Percentiles rank a stretch among this genome's conserved stretches.
Conservation (phyloP, 345 rosid species). For the Iberis pinnata region DNA sequence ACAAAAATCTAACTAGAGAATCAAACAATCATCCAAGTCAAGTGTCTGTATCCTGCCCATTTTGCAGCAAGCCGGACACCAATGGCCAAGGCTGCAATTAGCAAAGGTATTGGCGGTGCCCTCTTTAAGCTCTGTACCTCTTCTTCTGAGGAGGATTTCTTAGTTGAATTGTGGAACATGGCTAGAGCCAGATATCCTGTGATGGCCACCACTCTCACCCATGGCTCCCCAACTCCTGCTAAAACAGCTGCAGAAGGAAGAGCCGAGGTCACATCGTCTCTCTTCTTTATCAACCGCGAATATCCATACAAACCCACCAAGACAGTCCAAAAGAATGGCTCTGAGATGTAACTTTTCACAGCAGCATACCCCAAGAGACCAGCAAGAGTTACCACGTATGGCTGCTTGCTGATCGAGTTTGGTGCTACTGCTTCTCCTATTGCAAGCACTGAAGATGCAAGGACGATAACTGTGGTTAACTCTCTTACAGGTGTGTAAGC, state of each 20-base stretch:
- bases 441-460: slow-evolving; percentile 67
- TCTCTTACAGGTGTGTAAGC: slow-evolving; percentile 64
- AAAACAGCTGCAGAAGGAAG: slow-evolving; percentile 71
- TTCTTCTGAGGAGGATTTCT: slow-evolving; percentile 32
- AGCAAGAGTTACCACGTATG: slow-evolving; percentile 50
- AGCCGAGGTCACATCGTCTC: slow-evolving; percentile 71
- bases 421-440: slow-evolving; percentile 77
- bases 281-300: slow-evolving; percentile 52
- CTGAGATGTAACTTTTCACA: slow-evolving; percentile 63
- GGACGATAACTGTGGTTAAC: slow-evolving; percentile 48
- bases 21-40: slow-evolving; percentile 87
- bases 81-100: slow-evolving; percentile 66
- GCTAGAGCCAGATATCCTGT: slow-evolving; percentile 56
- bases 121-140: slow-evolving; percentile 37
- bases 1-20: not conserved
- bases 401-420: slow-evolving; percentile 51
- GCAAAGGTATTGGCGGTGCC: slow-evolving; percentile 58
- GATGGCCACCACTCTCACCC: slow-evolving; percentile 65
- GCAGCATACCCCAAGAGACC: slow-evolving; percentile 75
- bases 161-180: slow-evolving; percentile 53
- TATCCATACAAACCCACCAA: slow-evolving; percentile 55
- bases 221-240: slow-evolving; percentile 82
- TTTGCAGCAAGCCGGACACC: slow-evolving; percentile 76
- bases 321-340: slow-evolving; percentile 75
- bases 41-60: slow-evolving; percentile 84